These are phyloP conservation scores for Curvularia sp. DNA, from an alignment of 2,329 filamentous ascomycete species.

Conservation along the genomic window DNA sequence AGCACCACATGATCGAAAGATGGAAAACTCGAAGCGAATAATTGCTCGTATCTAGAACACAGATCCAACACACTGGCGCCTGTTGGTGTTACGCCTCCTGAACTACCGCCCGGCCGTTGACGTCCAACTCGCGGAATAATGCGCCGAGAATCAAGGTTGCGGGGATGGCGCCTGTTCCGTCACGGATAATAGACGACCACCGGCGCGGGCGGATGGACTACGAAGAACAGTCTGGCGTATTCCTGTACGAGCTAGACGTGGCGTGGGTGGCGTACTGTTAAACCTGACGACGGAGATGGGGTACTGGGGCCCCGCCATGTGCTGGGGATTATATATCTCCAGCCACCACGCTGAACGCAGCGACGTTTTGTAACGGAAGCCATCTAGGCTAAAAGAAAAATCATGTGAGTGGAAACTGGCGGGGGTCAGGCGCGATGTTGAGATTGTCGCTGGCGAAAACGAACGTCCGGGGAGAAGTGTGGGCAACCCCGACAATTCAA, in stretches of 20 bases:
- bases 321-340: neutral
- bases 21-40: neutral
- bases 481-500: slow-evolving; percentile 1
- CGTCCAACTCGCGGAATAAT: neutral
- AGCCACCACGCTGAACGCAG: neutral
- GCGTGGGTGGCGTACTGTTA: neutral
- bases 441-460: neutral
- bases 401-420: neutral
- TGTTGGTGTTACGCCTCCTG: neutral
- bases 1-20: neutral
- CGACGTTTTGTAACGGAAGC: neutral
- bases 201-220: neutral
- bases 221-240: neutral
- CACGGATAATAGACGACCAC: neutral
- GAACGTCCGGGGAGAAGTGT: slow-evolving; percentile 2
- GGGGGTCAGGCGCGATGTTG: neutral
- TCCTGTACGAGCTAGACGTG: neutral
- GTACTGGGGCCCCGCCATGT: neutral
- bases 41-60: neutral
- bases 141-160: neutral
- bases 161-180: slow-evolving; percentile 1
- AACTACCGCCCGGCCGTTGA: neutral
- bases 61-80: neutral
- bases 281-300: slow-evolving; percentile 1
- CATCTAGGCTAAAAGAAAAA: neutral